Percentiles rank a stretch among this genome's conserved stretches.
phyloP scores from a whole-genome alignment of 306 rosid species.

The Cucurbita ficifolia region DNA sequence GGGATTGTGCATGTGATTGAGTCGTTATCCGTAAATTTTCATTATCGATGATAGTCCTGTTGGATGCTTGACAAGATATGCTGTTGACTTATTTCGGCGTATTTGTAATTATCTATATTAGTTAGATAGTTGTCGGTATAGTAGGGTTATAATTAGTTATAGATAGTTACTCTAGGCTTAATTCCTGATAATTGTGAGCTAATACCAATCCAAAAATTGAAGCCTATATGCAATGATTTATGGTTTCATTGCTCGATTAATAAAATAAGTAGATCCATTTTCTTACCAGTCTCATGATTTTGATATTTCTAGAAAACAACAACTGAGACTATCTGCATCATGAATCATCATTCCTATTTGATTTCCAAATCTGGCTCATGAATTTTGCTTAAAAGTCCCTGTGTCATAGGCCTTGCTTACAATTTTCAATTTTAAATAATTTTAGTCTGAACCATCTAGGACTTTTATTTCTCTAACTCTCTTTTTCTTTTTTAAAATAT shows the following conservation, averaged over 20 bases:
- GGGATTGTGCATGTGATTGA: too few species aligned
- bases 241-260: not conserved
- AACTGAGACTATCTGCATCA: not conserved
- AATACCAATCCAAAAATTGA: too few species aligned
- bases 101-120: too few species aligned
- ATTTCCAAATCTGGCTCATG: not conserved
- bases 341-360: not conserved
- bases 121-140: too few species aligned
- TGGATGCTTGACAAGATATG: too few species aligned
- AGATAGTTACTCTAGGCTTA: too few species aligned
- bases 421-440: not conserved
- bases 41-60: too few species aligned
- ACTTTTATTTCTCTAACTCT: not conserved
- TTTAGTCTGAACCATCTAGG: not conserved
- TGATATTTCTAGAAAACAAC: not conserved
- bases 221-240: too few species aligned
- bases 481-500: not conserved
- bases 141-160: too few species aligned
- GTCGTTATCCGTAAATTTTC: too few species aligned
- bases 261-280: not conserved
- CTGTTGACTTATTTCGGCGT: too few species aligned
- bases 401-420: not conserved
- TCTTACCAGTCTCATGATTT: not conserved
- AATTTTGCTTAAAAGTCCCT: not conserved
- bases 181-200: too few species aligned